Conservation (phyloP, 495 filamentous ascomycete genomes). For the Geoglossum glabrum region DNA sequence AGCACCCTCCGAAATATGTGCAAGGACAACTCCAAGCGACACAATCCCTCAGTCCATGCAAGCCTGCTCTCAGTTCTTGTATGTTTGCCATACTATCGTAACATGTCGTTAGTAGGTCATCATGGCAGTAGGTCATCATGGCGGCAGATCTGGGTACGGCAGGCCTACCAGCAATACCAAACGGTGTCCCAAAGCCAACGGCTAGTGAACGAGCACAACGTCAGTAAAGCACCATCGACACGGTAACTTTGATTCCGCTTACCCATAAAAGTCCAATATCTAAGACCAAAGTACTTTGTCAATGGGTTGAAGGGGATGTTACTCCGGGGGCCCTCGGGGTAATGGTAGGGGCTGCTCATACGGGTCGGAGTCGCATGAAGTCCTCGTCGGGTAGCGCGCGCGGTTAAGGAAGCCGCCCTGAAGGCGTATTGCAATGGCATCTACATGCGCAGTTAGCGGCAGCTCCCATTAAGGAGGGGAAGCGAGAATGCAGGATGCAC, state of each 20-base stretch:
- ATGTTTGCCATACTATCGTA: constrained; percentile 62
- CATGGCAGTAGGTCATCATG: neutral
- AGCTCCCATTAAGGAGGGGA: neutral
- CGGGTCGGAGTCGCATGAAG: constrained; percentile 82
- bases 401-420: constrained; percentile 39
- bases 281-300: constrained; percentile 59
- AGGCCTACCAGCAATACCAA: constrained; percentile 61
- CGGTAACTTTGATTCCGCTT: constrained; percentile 16
- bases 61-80: constrained; percentile 31
- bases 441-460: constrained; percentile 25
- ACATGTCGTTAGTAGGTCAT: constrained; percentile 12
- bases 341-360: constrained; percentile 83
- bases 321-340: constrained; percentile 83
- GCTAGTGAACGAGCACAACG: constrained; percentile 24
- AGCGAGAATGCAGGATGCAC: neutral
- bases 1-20: neutral
- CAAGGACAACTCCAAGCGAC: neutral
- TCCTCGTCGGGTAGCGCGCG: constrained; percentile 66
- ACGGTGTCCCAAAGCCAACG: constrained; percentile 60
- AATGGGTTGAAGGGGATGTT: constrained; percentile 94
- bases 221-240: constrained; percentile 15
- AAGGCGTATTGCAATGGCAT: constrained; percentile 70
- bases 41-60: neutral
- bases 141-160: neutral
- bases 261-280: constrained; percentile 72